phyloP scores from a whole-genome alignment of 768 basidiomycete genomes.

The Lactarius sp. region DNA sequence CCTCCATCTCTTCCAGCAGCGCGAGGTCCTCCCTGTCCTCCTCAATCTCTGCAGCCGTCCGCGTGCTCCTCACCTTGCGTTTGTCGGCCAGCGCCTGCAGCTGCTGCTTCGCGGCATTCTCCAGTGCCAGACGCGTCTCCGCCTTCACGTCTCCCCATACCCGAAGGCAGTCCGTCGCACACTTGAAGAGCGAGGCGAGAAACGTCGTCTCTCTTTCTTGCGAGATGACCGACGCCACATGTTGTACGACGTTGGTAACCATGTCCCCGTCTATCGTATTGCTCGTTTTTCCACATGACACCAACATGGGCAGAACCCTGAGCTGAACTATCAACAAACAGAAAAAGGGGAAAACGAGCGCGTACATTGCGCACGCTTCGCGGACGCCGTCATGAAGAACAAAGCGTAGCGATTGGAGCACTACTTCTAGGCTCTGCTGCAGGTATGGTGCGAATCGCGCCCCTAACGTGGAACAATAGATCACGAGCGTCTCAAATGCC shows the following conservation, averaged over 20 bases:
- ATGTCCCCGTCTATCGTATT: slow-evolving; percentile 35
- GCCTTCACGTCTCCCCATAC: slow-evolving; percentile 52
- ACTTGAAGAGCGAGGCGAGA: slow-evolving; percentile 70
- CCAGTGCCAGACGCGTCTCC: slow-evolving; percentile 48
- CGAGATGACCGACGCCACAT: slow-evolving; percentile 50
- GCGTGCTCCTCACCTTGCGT: slow-evolving; percentile 49
- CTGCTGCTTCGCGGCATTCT: slow-evolving; percentile 70
- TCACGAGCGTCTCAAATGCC: slow-evolving; percentile 82
- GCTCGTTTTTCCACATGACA: slow-evolving; percentile 62
- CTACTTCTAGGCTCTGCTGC: slow-evolving; percentile 62
- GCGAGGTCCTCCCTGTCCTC: slow-evolving; percentile 67
- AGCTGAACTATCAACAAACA: background rate
- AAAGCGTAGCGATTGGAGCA: slow-evolving; percentile 65
- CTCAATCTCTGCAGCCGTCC: slow-evolving; percentile 33
- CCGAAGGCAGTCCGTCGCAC: slow-evolving; percentile 55
- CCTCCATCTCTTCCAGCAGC: slow-evolving; percentile 77
- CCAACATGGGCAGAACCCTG: slow-evolving; percentile 69
- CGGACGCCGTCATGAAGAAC: slow-evolving; percentile 84
- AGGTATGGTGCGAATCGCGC: slow-evolving; percentile 69
- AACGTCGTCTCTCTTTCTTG: slow-evolving; percentile 75
- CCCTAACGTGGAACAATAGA: slow-evolving; percentile 67
- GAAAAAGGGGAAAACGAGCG: slow-evolving; percentile 10
- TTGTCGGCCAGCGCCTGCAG: slow-evolving; percentile 63
- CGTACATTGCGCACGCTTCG: slow-evolving; percentile 72
- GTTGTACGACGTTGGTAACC: slow-evolving; percentile 62